Conservation (phyloP, 495 filamentous ascomycete genomes). For the Neurospora sp. region DNA sequence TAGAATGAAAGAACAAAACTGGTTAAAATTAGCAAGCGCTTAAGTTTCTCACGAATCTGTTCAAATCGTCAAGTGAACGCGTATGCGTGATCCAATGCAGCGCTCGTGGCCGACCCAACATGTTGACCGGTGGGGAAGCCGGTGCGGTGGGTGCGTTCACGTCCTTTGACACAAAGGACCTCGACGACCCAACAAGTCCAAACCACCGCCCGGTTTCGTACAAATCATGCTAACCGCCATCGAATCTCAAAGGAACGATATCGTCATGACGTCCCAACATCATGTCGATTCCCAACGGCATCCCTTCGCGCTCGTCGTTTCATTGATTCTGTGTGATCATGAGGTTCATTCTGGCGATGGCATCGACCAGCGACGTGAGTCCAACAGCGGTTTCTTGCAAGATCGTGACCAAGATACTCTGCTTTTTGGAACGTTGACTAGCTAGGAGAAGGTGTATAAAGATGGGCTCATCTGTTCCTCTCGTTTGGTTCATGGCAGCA, state of each 20-base stretch:
- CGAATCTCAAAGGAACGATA: neutral
- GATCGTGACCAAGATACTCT: no score
- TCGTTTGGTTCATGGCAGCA: neutral
- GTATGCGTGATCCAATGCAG: neutral
- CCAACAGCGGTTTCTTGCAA: neutral
- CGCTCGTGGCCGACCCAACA: neutral
- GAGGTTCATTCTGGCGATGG: neutral
- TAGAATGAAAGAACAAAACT: neutral
- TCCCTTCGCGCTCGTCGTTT: neutral
- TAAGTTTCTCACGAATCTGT: neutral
- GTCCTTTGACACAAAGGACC: neutral
- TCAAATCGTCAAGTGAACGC: neutral
- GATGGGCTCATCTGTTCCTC: neutral
- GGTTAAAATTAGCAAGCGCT: neutral
- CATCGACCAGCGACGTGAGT: neutral
- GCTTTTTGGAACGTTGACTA: no score
- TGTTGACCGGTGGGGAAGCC: neutral
- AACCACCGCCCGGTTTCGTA: neutral
- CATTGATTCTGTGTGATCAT: neutral
- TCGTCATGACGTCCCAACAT: neutral
- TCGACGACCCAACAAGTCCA: neutral
- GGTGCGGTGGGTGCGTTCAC: neutral
- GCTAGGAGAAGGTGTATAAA: neutral
- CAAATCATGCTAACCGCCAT: neutral
- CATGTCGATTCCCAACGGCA: neutral